phyloP scores from a whole-genome alignment of 441 rosid genomes.

The Gossypium schwendimanii region DNA sequence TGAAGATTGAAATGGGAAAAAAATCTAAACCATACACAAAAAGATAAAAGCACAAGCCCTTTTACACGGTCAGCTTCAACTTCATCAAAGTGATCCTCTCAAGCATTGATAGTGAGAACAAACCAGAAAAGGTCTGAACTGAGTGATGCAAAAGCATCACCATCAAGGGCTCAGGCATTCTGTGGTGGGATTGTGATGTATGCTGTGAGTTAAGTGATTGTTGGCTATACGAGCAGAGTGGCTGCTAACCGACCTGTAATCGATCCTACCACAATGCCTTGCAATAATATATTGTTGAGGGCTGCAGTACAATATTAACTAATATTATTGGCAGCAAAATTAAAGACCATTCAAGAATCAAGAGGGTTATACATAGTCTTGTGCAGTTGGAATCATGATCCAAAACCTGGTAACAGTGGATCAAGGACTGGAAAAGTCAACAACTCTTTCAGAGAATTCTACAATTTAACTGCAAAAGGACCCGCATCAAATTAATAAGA shows the following conservation, averaged over 20 bases:
- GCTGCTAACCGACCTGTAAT: slow-evolving; percentile 61
- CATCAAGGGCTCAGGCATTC: slow-evolving; percentile 79
- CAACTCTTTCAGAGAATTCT: too few relatives aligned
- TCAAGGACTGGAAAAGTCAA: neutral
- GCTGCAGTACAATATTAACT: neutral
- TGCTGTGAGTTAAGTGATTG: slow-evolving; percentile 54
- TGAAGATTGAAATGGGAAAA: neutral
- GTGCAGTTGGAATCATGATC: neutral
- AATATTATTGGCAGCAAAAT: neutral
- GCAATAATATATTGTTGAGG: neutral
- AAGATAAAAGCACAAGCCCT: neutral
- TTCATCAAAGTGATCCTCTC: slow-evolving; percentile 88
- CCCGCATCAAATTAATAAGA: neutral
- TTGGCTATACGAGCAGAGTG: slow-evolving; percentile 73
- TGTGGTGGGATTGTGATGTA: slow-evolving; percentile 41
- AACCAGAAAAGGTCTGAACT: slow-evolving; percentile 86
- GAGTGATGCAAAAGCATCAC: slow-evolving; percentile 92
- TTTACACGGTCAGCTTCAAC: slow-evolving; percentile 16
- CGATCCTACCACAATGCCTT: slow-evolving; percentile 25
- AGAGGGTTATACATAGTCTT: neutral
- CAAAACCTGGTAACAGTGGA: neutral
- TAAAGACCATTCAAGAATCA: neutral
- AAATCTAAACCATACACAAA: neutral
- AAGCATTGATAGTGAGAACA: slow-evolving; percentile 34
- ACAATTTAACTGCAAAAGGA: too few relatives aligned